Evolutionary conservation across 768 basidiomycete genomes (phyloP), one percentile per base, ranked within the genome.

Genomic region (Hemileccinum impolitum): DNA sequence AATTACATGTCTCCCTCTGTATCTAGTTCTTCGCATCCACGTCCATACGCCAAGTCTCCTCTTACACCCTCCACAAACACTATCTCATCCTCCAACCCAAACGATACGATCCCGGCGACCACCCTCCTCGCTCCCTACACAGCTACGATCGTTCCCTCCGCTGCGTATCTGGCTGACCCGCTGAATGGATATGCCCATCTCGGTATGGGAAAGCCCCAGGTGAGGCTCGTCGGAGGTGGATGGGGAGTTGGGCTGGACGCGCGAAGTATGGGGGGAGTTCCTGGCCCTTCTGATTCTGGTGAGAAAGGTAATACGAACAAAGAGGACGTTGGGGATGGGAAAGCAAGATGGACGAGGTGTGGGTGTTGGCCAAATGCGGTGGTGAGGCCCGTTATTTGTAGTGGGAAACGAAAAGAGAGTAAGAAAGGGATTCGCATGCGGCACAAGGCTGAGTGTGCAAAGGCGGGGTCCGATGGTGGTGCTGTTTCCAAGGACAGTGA

Each of bases 181-280:
- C 77, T 90, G 54, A 95, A 94, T 60, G 86, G 85, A n/a, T 96
- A 95, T 59, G 81, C 84, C 0, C 81, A 84, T 52, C 74, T 84
- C 15, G 92, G 93, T 10, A 79, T 87, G 70, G 87, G 90, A 28
- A 93, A 92, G 61, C 87, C 87, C 0, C 84, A 81, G 54, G 92
- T 95, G 0, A 86, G 90, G 52, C 73, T 88, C 13, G 63, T 96
- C 2, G 87, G 85, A 0, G 82, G 82, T 0, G 91, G 90, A 0
- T 73, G 93, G 43, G 84, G 84, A 51, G 61, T 94, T 6, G 85
- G 87, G 1, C 71, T 98, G 23, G 94, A 98, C 55, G 76, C 87
- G 3, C 69, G 94, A n/a, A 73, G 79, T 14, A 78, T 78, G 0
- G 90, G 91, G 5, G 77, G 76, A 48, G 72, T 47, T 12, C 49